Percentiles rank a stretch among this genome's conserved stretches.
These are phyloP conservation scores for Dendrobium officinale DNA, from an alignment of 106 monocot species.

Conservation along the genomic window DNA sequence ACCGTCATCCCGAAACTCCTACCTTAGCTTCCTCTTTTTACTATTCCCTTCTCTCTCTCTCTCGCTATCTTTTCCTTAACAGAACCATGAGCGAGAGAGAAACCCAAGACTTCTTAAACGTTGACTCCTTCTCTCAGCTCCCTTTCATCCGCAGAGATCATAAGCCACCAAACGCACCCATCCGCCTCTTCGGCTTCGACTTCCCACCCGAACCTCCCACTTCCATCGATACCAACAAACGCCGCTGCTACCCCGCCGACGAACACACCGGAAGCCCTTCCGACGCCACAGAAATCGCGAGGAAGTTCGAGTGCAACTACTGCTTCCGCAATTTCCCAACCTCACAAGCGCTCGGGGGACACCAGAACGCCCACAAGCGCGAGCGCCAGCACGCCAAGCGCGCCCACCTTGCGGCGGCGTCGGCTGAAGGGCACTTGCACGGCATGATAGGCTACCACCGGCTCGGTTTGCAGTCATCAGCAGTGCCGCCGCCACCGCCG, in stretches of 20 bases:
- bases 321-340: constrained; percentile 93
- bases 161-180: constrained; percentile 16
- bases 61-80: no score
- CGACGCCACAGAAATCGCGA: background rate
- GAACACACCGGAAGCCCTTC: background rate
- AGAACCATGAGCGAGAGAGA: constrained; percentile 12
- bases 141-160: constrained; percentile 48
- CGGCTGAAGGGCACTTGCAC: background rate
- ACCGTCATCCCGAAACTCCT: no score
- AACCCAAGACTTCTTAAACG: constrained; percentile 55
- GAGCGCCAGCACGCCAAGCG: constrained; percentile 88
- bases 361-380: constrained; percentile 79
- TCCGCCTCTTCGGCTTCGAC: constrained; percentile 71
- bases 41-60: no score
- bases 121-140: constrained; percentile 76
- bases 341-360: constrained; percentile 88
- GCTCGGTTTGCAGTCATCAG: background rate
- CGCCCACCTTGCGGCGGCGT: constrained; percentile 21
- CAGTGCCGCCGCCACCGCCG: background rate
- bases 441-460: background rate
- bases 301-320: constrained; percentile 97
- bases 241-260: background rate
- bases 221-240: no score
- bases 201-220: constrained; percentile 9
- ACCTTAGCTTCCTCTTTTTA: no score